Base-by-base conservation (phyloP, 768 basidiomycete species). In the Dictyophora rubrovolvata region DNA sequence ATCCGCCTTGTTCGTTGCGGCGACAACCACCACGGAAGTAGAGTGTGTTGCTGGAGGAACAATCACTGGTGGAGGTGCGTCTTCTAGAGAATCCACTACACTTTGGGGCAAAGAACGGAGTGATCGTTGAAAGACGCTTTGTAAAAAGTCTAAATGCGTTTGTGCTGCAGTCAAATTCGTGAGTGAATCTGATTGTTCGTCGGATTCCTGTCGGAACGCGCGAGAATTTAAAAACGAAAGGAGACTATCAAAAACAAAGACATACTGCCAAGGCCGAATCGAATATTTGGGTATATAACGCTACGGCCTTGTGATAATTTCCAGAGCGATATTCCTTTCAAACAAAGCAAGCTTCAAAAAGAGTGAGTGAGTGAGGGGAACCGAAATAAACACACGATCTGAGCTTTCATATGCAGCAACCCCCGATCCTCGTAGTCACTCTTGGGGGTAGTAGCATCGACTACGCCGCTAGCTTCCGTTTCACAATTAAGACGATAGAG, bases 171-270 rank as follows among this genome's bases (percentile, higher is more conserved):
- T 76, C 59, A 94, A 81, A 71, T 96, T 95, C 61, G 84, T 91
- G 42, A 86, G 75, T 67, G 94, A 84, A 68, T 94, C 93, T 5
- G 87, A 81, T 67, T 92, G 82, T 73, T 95, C 93, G 65, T 94
- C 88, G 23, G 89, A 86, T 65, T 84, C 75, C 92, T 93, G 68
- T 48, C 56, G 56, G 64, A 56, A 59, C 28, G 23, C 48, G 56
- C 36, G 6, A 35, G 48, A 23, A 35, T 3, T 50, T 42, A 36
- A 5, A 14, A 21, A 33, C 50, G 48, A 56, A 53, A 37, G 34
- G 35, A 48, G 46, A 21, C n/a, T 49, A 48, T 28, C 7, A 28
- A 28, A 28, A 7, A 23, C 22, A 36, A 62, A 55, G 37, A 77
- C 87, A 66, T 68, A 93, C 92, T 48, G 83, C 81, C 61, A 89